Conservation (phyloP, 768 basidiomycete genomes). For the Gloeopeniophorella convolvens region DNA sequence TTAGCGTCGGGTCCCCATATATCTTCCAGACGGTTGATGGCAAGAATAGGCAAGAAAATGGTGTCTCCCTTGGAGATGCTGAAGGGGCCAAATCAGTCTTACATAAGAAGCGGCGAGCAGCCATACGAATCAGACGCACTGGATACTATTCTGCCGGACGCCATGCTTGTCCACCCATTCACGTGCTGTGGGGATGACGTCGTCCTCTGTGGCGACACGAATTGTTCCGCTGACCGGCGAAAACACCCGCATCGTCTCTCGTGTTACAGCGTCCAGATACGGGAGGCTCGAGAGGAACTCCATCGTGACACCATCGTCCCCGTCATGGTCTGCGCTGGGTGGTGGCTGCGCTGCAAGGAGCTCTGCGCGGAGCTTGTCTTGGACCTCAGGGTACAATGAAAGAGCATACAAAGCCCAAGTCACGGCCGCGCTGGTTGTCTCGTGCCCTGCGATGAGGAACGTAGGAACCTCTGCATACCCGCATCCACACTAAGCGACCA, state of each 20-base stretch:
- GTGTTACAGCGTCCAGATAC: constrained; percentile 28
- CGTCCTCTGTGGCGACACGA: constrained; percentile 11
- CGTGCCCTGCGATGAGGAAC: constrained; percentile 8
- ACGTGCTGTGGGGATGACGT: constrained; percentile 12
- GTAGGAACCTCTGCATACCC: constrained; percentile 11
- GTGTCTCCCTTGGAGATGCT: constrained; percentile 17
- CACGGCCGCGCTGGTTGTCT: constrained; percentile 12
- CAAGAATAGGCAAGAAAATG: constrained; percentile 23
- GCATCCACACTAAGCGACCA: neutral
- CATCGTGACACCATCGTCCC: constrained; percentile 23
- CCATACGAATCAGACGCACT: constrained; percentile 5
- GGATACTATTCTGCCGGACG: neutral
- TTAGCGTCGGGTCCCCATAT: constrained; percentile 27
- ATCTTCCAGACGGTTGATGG: constrained; percentile 20
- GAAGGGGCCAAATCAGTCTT: neutral
- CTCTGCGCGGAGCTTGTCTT: constrained; percentile 33
- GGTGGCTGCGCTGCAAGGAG: constrained; percentile 22
- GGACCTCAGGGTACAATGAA: constrained; percentile 28
- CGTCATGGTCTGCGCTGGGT: too few species aligned
- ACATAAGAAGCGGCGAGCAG: neutral
- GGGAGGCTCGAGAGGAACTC: constrained; percentile 28
- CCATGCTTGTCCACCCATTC: neutral
- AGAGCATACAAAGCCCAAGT: constrained; percentile 33
- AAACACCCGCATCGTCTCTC: constrained; percentile 22
- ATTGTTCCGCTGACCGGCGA: constrained; percentile 8